Percentiles rank a stretch among this genome's conserved stretches.
Conservation (phyloP, 306 rosid genomes). For the Vicia sativa region DNA sequence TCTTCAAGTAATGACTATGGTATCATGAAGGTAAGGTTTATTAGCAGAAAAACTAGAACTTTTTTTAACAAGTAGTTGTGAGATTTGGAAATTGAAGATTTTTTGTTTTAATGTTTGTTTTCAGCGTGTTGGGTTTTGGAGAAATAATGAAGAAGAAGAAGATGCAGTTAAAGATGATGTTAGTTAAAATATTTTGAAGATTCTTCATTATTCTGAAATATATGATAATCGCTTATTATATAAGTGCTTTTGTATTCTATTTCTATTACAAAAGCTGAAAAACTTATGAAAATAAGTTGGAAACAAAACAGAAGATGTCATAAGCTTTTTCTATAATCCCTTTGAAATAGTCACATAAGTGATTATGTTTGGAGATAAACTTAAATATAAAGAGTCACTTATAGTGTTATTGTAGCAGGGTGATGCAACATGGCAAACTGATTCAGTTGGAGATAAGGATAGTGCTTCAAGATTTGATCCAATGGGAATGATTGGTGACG, state of each 20-base stretch:
- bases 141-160: constrained; percentile 39
- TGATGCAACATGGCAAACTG: constrained; percentile 48
- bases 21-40: constrained; percentile 49
- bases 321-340: background rate
- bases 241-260: background rate
- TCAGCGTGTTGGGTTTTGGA: constrained; percentile 41
- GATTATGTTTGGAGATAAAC: background rate
- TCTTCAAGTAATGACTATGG: constrained; percentile 49
- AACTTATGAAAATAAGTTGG: background rate
- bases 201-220: too few species aligned
- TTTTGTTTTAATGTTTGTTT: constrained; percentile 18
- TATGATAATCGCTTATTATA: background rate
- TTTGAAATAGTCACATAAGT: background rate
- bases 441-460: constrained; percentile 39
- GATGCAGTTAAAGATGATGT: constrained; percentile 31
- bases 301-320: background rate
- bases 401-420: constrained; percentile 39
- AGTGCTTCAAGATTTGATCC: constrained; percentile 45
- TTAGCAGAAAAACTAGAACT: background rate
- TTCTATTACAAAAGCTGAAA: background rate
- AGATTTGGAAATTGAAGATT: constrained; percentile 3
- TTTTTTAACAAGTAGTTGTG: background rate
- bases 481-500: constrained; percentile 37
- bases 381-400: background rate
- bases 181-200: too few species aligned